Conservation (phyloP, 306 rosid genomes). For the Clitoria ternatea region DNA sequence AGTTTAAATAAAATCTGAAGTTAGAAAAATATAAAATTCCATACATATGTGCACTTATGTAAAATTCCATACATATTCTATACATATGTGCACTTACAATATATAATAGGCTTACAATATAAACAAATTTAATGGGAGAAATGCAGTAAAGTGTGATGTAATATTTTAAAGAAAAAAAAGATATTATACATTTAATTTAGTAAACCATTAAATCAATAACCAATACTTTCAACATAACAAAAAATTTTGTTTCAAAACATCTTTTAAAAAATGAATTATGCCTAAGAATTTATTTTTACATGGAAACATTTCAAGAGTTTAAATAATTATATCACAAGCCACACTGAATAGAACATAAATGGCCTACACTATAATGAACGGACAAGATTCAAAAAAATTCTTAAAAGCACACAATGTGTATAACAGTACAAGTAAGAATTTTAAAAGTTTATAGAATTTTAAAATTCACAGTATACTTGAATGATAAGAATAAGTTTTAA, state of each 20-base stretch:
- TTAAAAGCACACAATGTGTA: too few relatives aligned
- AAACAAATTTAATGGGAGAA: too few relatives aligned
- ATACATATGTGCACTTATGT: too few relatives aligned
- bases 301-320: background rate
- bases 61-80: too few relatives aligned
- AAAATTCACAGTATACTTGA: too few relatives aligned
- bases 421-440: too few relatives aligned
- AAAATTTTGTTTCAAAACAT: slow-evolving; percentile 10
- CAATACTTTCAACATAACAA: background rate
- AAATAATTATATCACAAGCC: slow-evolving; percentile 1
- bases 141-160: slow-evolving; percentile 32
- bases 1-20: slow-evolving; percentile 11
- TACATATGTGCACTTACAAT: too few relatives aligned
- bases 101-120: too few relatives aligned
- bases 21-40: slow-evolving; percentile 25
- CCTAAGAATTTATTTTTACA: background rate
- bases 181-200: slow-evolving; percentile 14
- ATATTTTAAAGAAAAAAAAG: slow-evolving; percentile 20
- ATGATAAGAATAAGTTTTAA: too few relatives aligned
- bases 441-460: too few relatives aligned
- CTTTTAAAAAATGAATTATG: background rate
- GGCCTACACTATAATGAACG: too few relatives aligned
- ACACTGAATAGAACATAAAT: background rate
- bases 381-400: too few relatives aligned
- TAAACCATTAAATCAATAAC: slow-evolving; percentile 4